Evolutionary conservation across 305 asterid species (phyloP).

Genomic region (Fraxinus nigra): DNA sequence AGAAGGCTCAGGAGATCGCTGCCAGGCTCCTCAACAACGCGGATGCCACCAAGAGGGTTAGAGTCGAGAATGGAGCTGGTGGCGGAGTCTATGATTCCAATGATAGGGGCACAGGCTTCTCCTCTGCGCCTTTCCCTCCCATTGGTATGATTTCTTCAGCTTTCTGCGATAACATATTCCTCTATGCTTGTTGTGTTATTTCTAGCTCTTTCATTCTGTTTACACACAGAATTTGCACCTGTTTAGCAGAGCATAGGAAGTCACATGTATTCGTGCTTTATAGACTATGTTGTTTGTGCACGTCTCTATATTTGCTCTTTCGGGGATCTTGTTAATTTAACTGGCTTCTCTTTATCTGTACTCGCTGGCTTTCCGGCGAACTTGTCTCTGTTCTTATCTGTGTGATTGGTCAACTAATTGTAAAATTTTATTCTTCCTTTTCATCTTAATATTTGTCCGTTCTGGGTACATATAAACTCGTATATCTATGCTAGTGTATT

Average conservation of each 20-base stretch:
- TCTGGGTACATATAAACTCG: not conserved
- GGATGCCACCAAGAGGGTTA: constrained; percentile 65
- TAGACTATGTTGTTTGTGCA: not conserved
- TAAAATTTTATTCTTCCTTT: not conserved
- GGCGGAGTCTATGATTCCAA: constrained; percentile 51
- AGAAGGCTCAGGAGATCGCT: constrained; percentile 87
- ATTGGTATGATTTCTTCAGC: not conserved
- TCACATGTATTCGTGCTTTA: not conserved
- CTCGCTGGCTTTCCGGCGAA: not conserved
- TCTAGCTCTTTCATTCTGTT: not conserved
- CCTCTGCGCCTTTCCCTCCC: not conserved
- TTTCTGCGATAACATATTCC: not conserved
- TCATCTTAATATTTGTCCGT: not conserved
- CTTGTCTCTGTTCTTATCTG: not conserved
- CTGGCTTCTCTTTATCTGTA: not conserved
- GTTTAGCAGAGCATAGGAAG: not conserved
- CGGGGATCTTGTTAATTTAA: not conserved
- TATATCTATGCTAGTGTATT: not conserved
- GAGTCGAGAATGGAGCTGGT: constrained; percentile 64
- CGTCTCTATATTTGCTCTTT: not conserved
- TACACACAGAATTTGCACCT: not conserved
- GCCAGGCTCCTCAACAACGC: constrained; percentile 63
- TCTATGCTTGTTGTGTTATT: not conserved
- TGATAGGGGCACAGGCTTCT: constrained; percentile 39
- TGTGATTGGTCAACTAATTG: not conserved